phyloP scores from a whole-genome alignment of 179 eudicot species.

The Camellia oleifera region DNA sequence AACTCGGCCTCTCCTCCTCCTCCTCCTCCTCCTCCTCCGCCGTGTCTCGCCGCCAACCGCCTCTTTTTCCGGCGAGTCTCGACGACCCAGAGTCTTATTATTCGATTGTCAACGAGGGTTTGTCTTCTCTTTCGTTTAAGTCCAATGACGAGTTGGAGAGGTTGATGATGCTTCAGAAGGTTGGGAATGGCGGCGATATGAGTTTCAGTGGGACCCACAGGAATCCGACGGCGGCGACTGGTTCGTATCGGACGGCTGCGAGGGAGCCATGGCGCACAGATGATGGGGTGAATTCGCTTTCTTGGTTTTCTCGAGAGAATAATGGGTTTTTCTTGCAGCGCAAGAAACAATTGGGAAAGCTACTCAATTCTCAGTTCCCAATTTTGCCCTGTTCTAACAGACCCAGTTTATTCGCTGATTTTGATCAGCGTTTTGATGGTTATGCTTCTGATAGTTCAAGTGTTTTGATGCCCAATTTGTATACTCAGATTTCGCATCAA shows the following conservation, averaged over 20 bases:
- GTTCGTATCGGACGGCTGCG: neutral
- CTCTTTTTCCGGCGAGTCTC: neutral
- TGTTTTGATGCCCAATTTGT: neutral
- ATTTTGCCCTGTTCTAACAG: neutral
- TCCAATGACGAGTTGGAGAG: neutral
- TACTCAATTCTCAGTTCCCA: neutral
- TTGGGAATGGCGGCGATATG: neutral
- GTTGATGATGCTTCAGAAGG: neutral
- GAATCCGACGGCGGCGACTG: neutral
- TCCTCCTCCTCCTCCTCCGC: too few species aligned
- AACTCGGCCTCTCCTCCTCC: neutral
- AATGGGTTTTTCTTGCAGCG: constrained; percentile 13
- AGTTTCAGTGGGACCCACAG: constrained; percentile 13
- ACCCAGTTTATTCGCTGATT: neutral
- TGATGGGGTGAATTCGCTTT: neutral
- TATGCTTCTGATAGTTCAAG: neutral
- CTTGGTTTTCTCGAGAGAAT: neutral
- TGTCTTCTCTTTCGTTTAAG: neutral
- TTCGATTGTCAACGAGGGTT: neutral
- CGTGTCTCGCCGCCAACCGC: neutral
- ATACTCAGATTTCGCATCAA: neutral
- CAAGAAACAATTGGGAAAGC: constrained; percentile 7
- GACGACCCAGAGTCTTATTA: neutral
- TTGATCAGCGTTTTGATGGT: neutral
- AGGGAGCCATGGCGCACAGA: neutral